phyloP scores from a whole-genome alignment of 805 yeast genomes.

The Candida alai region DNA sequence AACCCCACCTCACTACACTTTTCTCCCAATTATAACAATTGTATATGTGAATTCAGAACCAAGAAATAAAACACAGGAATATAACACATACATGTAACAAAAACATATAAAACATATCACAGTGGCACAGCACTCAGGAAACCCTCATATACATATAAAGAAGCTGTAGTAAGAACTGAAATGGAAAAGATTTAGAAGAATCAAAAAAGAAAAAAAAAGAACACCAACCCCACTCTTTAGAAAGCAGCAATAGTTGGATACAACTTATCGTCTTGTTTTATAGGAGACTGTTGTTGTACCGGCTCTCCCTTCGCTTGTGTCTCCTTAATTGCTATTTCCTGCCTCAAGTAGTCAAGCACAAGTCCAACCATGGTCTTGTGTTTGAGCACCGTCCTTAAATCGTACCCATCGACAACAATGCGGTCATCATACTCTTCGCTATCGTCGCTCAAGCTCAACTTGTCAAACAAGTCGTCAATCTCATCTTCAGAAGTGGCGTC shows the following conservation, averaged over 20 bases:
- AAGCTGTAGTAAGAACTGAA: too few species aligned
- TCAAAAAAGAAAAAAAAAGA: conserved; percentile 1
- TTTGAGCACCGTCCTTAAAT: conserved; percentile 25
- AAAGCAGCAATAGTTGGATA: conserved; percentile 42
- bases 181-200: not conserved
- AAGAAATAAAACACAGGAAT: too few species aligned
- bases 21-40: too few species aligned
- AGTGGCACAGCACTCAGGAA: not conserved
- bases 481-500: conserved; percentile 2
- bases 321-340: conserved; percentile 13
- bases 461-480: conserved; percentile 11
- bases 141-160: not conserved
- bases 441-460: conserved; percentile 5
- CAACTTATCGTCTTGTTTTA: conserved; percentile 17
- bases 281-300: conserved; percentile 3
- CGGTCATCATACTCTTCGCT: conserved; percentile 11
- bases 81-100: not conserved
- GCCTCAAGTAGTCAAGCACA: conserved; percentile 30
- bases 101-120: not conserved
- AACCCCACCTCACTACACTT: too few species aligned
- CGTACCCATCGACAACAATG: conserved; percentile 13
- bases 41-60: too few species aligned
- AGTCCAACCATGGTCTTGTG: conserved; percentile 33
- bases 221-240: conserved; percentile 13
- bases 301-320: conserved; percentile 5